These are phyloP conservation scores for Saccharomycopsis synnaedendra DNA, from an alignment of 805 yeast species.

Conservation along the genomic window DNA sequence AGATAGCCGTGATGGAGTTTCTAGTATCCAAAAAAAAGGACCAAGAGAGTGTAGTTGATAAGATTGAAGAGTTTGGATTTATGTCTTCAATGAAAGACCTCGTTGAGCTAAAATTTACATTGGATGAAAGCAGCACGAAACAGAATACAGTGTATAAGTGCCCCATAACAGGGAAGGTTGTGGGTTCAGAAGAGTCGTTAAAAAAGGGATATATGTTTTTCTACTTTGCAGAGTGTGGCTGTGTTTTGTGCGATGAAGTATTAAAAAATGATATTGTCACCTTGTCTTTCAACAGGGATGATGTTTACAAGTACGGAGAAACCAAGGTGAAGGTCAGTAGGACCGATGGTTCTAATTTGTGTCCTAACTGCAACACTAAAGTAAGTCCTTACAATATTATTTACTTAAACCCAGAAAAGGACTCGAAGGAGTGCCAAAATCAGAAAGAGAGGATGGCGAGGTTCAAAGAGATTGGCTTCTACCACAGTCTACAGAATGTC, in stretches of 20 bases:
- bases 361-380: slow-evolving; percentile 9
- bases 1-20: slow-evolving; percentile 48
- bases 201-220: slow-evolving; percentile 7
- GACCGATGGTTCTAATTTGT: not conserved
- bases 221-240: slow-evolving; percentile 17
- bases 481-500: slow-evolving; percentile 2
- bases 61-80: not conserved
- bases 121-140: not conserved
- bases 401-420: slow-evolving; percentile 4
- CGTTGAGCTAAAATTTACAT: slow-evolving; percentile 28
- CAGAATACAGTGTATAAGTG: slow-evolving; percentile 1
- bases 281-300: slow-evolving; percentile 2
- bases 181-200: not conserved
- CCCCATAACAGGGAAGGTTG: slow-evolving; percentile 5
- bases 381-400: slow-evolving; percentile 8
- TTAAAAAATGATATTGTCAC: slow-evolving; percentile 1
- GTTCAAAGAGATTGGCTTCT: slow-evolving; percentile 1
- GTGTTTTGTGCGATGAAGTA: slow-evolving; percentile 12
- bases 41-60: slow-evolving; percentile 12
- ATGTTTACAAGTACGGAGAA: slow-evolving; percentile 3
- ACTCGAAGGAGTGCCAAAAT: not conserved
- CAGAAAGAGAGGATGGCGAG: slow-evolving; percentile 4
- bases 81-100: slow-evolving; percentile 29
- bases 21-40: slow-evolving; percentile 28
- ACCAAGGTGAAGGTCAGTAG: not conserved